These are phyloP conservation scores for Heliamphora pulchella DNA, from an alignment of 179 eudicot species.

Conservation along the genomic window DNA sequence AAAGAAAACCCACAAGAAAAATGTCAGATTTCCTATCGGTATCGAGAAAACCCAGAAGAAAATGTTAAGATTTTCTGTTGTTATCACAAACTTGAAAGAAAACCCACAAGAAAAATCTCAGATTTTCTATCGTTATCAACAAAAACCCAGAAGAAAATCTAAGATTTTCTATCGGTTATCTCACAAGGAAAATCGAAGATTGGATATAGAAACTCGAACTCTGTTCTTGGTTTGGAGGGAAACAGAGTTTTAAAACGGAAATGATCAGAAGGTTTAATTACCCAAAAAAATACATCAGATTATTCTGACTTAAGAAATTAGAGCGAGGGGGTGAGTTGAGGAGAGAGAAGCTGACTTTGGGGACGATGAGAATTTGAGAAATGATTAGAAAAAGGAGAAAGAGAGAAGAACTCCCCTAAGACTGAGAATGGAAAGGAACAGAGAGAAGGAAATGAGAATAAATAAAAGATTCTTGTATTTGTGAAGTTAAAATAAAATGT, in stretches of 20 bases:
- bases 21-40: too few species aligned
- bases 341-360: conserved; percentile 7
- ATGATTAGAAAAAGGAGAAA: not conserved
- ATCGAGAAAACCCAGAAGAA: too few species aligned
- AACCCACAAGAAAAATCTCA: not conserved
- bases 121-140: not conserved
- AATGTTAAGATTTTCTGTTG: too few species aligned
- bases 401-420: not conserved
- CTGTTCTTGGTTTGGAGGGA: not conserved
- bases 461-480: not conserved
- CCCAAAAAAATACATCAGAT: not conserved
- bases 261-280: not conserved
- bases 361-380: not conserved
- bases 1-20: too few species aligned
- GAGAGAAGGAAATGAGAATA: not conserved
- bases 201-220: not conserved
- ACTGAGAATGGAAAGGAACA: not conserved
- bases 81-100: conserved; percentile 8
- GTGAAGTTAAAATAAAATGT: not conserved
- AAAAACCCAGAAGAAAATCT: too few species aligned
- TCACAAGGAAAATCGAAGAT: too few species aligned
- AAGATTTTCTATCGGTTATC: too few species aligned
- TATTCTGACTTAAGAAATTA: not conserved
- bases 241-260: not conserved
- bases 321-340: not conserved